Evolutionary conservation across 2,329 filamentous ascomycete species (phyloP), one percentile per base, ranked within the genome.

Genomic region (Exophiala spinifera): DNA sequence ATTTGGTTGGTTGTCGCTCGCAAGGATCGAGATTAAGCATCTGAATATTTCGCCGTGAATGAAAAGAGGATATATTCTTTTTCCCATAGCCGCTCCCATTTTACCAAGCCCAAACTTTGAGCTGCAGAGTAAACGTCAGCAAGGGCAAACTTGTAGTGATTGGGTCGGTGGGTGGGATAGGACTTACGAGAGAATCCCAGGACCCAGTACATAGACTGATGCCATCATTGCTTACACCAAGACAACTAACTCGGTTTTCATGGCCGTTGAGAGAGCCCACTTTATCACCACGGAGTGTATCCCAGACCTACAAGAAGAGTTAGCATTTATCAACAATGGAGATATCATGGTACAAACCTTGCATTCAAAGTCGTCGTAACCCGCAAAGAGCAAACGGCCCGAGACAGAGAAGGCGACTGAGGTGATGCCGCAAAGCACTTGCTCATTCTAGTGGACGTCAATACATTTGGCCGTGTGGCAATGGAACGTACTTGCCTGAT

Each of bases 321-420:
- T 48, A 69, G 67, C 20, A 56, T 28, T 23, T 52, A 67, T 19
- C 19, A 6, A 15, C 8, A 10, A 33, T 34, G 11, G 20, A 23
- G 21, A 17, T n/a, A 11, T 31, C 5, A 20, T 25, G n/a, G 13
- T 21, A 66, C 84, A 68, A 78, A 96, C 92, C 87, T 97, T 99
- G 91, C 94, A 99, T 76, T 99, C 94, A 68, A 96, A 99, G 71
- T 99, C 94, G 68, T 99, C 94, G 69, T 99, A 99, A 64, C 94
- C 94, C 52, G 94, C 94, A 72, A 99, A 99, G 37, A 99, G 79
- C 67, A 99, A 79, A 70, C 94, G 85, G 55, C 94, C 94, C 54
- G 94, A 99, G 13, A 99, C 92, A 14, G 94, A 99, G 66, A 95
- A 97, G 56, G 92, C 94, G 45, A 99, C 94, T 3, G 94, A 99